phyloP scores from a whole-genome alignment of 2,329 filamentous ascomycete species.

The Fusarium tricinctum region DNA sequence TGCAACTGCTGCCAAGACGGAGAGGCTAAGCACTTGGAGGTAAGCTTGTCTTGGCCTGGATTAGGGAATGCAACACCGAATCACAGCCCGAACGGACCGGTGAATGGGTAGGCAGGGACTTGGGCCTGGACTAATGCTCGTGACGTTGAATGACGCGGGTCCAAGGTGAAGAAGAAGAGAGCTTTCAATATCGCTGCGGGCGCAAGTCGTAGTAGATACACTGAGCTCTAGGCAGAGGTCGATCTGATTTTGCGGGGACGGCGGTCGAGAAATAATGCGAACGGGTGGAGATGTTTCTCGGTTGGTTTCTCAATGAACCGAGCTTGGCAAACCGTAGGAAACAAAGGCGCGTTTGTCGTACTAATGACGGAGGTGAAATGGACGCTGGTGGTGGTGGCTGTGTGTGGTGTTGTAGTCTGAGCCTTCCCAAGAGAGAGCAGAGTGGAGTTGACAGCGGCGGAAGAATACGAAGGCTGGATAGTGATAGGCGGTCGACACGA shows the following conservation, averaged over 20 bases:
- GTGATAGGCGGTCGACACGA: constrained; percentile 1
- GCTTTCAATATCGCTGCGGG: constrained; percentile 14
- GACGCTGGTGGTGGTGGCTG: constrained; percentile 16
- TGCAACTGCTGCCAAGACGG: constrained; percentile 39
- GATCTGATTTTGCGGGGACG: constrained; percentile 18
- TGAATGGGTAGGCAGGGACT: not conserved
- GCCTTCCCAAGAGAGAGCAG: constrained; percentile 17
- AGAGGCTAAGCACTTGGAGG: constrained; percentile 32
- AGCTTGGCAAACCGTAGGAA: constrained; percentile 9
- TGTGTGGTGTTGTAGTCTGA: constrained; percentile 26
- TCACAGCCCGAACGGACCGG: constrained; percentile 19
- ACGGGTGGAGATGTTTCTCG: constrained; percentile 6
- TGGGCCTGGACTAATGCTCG: constrained; percentile 4
- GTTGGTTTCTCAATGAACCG: constrained; percentile 13
- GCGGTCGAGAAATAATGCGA: constrained; percentile 11
- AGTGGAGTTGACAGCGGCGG: constrained; percentile 19
- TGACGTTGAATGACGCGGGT: constrained; percentile 32
- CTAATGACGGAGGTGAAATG: constrained; percentile 1
- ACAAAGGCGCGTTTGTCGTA: constrained; percentile 4
- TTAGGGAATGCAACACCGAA: constrained; percentile 27
- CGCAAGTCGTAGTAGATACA: constrained; percentile 17
- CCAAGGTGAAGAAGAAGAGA: constrained; percentile 5
- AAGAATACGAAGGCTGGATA: constrained; percentile 15
- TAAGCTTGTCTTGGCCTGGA: constrained; percentile 41
- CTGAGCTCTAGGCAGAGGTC: constrained; percentile 13